A percentile compares a stretch with the other conserved stretches of the same genome.
These are phyloP conservation scores for Corchorus olitorius DNA, from an alignment of 345 rosid species.

Conservation along the genomic window DNA sequence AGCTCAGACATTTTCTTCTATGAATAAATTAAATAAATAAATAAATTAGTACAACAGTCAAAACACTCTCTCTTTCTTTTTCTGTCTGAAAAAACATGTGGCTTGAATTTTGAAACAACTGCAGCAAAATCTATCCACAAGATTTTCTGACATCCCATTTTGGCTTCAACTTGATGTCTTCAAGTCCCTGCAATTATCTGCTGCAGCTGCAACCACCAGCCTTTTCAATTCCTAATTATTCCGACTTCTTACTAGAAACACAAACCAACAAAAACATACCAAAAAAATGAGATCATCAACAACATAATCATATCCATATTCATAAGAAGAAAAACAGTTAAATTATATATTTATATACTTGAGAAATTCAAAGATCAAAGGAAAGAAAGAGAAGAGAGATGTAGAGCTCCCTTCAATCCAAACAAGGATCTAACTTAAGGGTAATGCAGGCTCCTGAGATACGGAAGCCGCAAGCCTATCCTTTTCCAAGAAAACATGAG, in stretches of 20 bases:
- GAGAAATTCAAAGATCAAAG: not conserved
- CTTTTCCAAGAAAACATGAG: constrained; percentile 21
- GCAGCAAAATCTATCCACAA: constrained; percentile 12
- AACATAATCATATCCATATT: too few species aligned
- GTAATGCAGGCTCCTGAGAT: constrained; percentile 79
- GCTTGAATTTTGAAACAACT: not conserved
- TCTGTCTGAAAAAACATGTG: not conserved
- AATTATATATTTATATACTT: too few species aligned
- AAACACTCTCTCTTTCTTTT: not conserved
- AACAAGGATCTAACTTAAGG: constrained; percentile 50
- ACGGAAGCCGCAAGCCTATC: constrained; percentile 85
- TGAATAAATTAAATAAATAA: too few species aligned
- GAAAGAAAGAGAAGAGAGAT: not conserved
- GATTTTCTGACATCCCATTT: constrained; percentile 11
- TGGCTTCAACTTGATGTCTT: not conserved
- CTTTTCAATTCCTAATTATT: not conserved
- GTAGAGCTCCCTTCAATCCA: constrained; percentile 99
- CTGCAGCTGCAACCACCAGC: not conserved
- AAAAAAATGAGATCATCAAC: not conserved
- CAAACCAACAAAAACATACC: not conserved
- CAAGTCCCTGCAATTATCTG: not conserved
- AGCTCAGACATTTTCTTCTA: too few species aligned
- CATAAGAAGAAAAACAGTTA: not conserved
- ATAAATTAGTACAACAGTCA: not conserved
- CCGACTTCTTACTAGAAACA: not conserved